Percentiles rank a stretch among this genome's conserved stretches.
Evolutionary conservation across 257 asterid genomes (phyloP).

Genomic region (Penstemon davidsonii): DNA sequence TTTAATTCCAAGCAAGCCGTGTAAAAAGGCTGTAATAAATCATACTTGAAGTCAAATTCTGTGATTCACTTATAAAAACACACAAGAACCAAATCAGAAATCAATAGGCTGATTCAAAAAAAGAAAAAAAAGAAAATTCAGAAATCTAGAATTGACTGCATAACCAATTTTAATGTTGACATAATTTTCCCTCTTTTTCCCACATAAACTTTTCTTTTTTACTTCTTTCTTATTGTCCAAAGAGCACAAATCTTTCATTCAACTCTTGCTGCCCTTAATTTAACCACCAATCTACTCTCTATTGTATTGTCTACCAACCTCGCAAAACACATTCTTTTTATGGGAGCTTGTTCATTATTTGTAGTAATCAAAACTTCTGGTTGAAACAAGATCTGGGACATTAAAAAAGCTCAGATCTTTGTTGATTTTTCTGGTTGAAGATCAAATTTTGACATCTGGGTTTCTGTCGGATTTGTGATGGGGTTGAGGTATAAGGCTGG

Average conservation of each 20-base stretch:
- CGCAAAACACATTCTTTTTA: not conserved
- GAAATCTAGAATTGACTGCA: not conserved
- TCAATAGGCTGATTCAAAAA: no score
- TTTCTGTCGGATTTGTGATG: slow-evolving; percentile 39
- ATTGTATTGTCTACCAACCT: not conserved
- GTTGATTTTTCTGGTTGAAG: slow-evolving; percentile 15
- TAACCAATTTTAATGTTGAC: not conserved
- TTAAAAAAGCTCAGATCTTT: slow-evolving; percentile 32
- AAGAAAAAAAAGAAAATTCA: not conserved
- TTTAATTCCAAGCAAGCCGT: not conserved
- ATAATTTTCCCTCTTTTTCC: not conserved
- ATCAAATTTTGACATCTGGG: slow-evolving; percentile 28
- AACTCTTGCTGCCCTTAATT: not conserved
- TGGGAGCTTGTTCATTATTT: not conserved
- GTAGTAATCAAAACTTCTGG: not conserved
- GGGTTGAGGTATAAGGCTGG: slow-evolving; percentile 72
- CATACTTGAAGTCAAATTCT: not conserved
- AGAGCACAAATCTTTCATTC: not conserved
- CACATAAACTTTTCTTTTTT: not conserved
- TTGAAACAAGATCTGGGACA: not conserved
- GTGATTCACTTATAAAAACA: not conserved
- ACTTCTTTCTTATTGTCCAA: slow-evolving; percentile 11
- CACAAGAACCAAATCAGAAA: not conserved
- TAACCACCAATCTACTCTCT: not conserved
- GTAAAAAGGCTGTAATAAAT: not conserved